Base-by-base conservation (phyloP, 768 basidiomycete genomes). In the Serendipita sp. region DNA sequence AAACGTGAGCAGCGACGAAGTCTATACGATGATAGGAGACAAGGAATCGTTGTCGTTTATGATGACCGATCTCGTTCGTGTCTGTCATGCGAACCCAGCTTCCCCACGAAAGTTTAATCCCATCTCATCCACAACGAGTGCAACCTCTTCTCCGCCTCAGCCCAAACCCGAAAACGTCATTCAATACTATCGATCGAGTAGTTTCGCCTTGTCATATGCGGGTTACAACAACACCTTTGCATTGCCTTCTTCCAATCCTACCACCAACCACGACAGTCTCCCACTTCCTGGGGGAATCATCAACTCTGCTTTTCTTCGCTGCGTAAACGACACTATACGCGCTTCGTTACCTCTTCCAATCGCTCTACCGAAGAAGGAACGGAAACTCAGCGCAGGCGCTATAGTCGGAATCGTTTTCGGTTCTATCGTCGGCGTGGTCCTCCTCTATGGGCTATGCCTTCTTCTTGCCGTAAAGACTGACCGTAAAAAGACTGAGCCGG, bases 161-260 rank as follows among this genome's bases (percentile, higher is more conserved):
- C 48, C 64, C 16, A 45, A 65, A 18, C 64, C 64, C 4, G 46
- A 65, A 34, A 47, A 65, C 28, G 64, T 53, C n/a, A 34, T 66
- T 28, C 66, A 68, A 54, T 66, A 66, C 63, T 66, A 66, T 44
- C 66, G 66, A 32, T 62, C 66, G 15, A 53, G 47, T 24, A 2
- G 35, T 1, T 63, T 66, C 35, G 66, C 53, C 11, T 47, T 66
- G 24, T 41, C 63, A 34, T 63, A 63, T 18, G 38, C 47, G 1
- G 47, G 63, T 2, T 66, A 66, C 63, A 66, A 66, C 63, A 66
- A 66, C 66, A 66, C 66, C n/a, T 34, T 64, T 34, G 35, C 24
- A 15, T 16, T 48, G n/a, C 45, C 24, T 4, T 35, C 45, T 10
- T 18, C 35, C 16, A 37, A n/a, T 10, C 16, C 65, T 5, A 47